These are phyloP conservation scores for Punica granatum DNA, from an alignment of 345 rosid genomes.

Conservation along the genomic window DNA sequence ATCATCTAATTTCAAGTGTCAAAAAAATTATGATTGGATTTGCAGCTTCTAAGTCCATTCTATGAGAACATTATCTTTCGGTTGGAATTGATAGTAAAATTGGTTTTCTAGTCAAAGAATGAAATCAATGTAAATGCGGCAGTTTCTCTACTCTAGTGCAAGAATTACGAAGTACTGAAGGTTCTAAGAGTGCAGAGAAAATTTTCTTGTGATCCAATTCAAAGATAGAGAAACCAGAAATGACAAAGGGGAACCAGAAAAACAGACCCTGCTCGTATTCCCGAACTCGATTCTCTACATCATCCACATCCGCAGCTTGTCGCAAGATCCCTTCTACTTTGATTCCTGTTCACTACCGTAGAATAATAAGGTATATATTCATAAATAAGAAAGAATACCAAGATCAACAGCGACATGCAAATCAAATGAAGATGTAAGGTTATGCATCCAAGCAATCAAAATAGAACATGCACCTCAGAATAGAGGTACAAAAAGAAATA, in stretches of 20 bases:
- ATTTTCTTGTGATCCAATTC: conserved; percentile 8
- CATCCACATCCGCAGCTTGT: conserved; percentile 98
- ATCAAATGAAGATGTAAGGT: neutral
- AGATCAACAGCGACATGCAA: neutral
- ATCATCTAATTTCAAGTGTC: neutral
- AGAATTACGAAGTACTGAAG: neutral
- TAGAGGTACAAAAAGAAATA: neutral
- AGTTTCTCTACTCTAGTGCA: neutral
- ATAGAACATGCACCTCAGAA: neutral
- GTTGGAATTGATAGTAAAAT: neutral
- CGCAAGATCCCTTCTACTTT: conserved; percentile 92
- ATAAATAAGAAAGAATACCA: neutral
- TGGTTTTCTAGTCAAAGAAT: neutral
- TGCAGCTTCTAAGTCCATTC: neutral
- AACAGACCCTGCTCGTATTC: conserved; percentile 89
- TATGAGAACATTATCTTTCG: neutral
- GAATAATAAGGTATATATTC: conserved; percentile 18
- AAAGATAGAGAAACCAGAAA: conserved; percentile 6
- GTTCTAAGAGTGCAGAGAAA: neutral
- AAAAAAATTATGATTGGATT: neutral
- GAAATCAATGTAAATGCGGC: neutral
- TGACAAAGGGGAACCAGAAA: conserved; percentile 5
- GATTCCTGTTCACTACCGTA: conserved; percentile 46
- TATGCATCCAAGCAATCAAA: neutral
- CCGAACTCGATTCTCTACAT: conserved; percentile 79